A percentile compares a stretch with the other conserved stretches of the same genome.
Evolutionary conservation across 148 eudicot genomes (phyloP).

Genomic region (Diospyros kaki): DNA sequence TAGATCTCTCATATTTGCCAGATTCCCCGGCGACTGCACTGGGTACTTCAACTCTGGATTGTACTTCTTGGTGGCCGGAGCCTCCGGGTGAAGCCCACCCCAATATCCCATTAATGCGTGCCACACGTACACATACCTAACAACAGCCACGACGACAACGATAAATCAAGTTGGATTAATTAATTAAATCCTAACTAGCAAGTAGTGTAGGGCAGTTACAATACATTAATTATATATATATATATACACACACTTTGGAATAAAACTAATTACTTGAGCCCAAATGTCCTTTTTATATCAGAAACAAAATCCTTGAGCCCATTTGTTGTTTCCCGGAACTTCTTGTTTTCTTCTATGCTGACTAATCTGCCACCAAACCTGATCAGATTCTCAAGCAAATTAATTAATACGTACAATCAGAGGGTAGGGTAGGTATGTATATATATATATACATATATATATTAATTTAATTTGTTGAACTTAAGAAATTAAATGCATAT

Average conservation of each 20-base stretch:
- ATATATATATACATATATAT: too few species aligned
- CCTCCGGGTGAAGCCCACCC: constrained; percentile 39
- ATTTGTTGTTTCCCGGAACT: constrained; percentile 23
- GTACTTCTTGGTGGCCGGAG: constrained; percentile 24
- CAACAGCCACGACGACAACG: neutral
- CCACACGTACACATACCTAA: constrained; percentile 45
- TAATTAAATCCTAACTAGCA: too few species aligned
- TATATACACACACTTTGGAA: too few species aligned
- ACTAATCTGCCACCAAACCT: constrained; percentile 36
- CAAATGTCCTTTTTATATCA: constrained; percentile 29
- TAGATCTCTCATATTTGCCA: constrained; percentile 25
- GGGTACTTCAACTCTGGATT: constrained; percentile 26
- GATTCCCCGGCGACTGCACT: constrained; percentile 32
- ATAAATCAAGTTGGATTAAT: too few species aligned
- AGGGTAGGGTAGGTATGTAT: neutral
- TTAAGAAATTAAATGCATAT: neutral
- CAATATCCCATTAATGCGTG: constrained; percentile 44
- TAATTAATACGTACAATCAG: neutral
- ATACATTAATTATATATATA: too few species aligned
- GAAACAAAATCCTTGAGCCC: constrained; percentile 32
- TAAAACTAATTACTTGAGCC: constrained; percentile 24
- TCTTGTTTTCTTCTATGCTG: constrained; percentile 36
- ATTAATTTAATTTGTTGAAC: too few species aligned
- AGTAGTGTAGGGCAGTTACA: too few species aligned
- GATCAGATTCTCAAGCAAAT: constrained; percentile 8